Evolutionary conservation across 306 rosid genomes (phyloP).

Genomic region (Citrullus mucosospermus): DNA sequence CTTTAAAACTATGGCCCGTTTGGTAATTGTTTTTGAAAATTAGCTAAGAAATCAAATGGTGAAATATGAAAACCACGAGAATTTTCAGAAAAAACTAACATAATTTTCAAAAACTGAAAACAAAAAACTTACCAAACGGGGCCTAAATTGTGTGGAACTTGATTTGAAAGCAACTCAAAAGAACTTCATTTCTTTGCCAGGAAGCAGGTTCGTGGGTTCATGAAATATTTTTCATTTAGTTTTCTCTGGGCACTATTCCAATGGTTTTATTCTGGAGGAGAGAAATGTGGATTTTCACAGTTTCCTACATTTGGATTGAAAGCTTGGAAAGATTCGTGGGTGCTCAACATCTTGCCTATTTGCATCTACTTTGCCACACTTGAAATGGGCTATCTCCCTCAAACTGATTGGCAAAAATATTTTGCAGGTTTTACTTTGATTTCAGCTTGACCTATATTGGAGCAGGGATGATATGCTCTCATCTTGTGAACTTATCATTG

Average conservation of each 20-base stretch:
- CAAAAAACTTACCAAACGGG: too few relatives aligned
- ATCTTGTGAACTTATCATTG: constrained; percentile 81
- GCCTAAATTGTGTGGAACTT: not conserved
- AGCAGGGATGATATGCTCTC: constrained; percentile 99
- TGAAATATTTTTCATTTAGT: constrained; percentile 60
- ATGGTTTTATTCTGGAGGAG: constrained; percentile 88
- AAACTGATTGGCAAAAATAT: constrained; percentile 14
- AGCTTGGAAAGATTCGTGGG: constrained; percentile 81
- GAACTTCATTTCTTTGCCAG: constrained; percentile 25
- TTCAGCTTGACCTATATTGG: constrained; percentile 95
- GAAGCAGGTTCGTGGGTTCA: constrained; percentile 80
- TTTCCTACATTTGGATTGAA: constrained; percentile 89
- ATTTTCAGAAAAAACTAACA: too few relatives aligned
- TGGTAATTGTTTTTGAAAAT: too few relatives aligned
- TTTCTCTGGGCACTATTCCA: constrained; percentile 88
- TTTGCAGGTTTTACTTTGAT: constrained; percentile 88
- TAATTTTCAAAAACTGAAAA: too few relatives aligned
- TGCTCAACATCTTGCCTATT: constrained; percentile 5
- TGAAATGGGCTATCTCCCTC: constrained; percentile 1
- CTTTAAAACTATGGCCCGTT: not conserved
- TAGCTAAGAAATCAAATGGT: too few relatives aligned
- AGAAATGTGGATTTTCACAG: constrained; percentile 68
- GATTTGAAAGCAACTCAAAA: constrained; percentile 15
- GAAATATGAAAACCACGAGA: too few relatives aligned
- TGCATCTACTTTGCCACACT: not conserved